Base-by-base conservation (phyloP, 306 rosid genomes). In the Sophora flavescens region DNA sequence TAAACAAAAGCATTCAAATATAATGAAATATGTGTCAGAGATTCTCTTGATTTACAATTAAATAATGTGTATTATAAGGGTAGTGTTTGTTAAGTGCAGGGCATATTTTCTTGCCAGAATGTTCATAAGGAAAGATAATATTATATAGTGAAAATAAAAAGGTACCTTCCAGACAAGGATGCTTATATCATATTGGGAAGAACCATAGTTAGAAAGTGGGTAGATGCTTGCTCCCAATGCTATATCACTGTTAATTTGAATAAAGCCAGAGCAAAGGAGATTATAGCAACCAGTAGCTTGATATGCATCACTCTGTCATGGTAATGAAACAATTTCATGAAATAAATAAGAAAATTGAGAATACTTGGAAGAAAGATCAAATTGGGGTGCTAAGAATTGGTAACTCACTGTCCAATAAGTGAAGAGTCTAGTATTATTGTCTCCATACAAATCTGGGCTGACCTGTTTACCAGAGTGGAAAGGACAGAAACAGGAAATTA, bases 241-340 rank as follows among this genome's bases (percentile, higher is more conserved):
- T 66, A 88, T 83, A 51, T 81, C 70, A 84, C 42, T 83, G 86
- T 68, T 85, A 75, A 84, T 72, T 83, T 88, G 91, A 78, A 88
- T 51, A 68, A 88, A 88, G 47, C 91, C 91, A 51, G 86, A 78
- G 72, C 91, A 88, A 62, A 83, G 86, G 28, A 88, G 87, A 72
- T 88, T 88, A 53, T 88, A 88, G 78, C 91, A 88, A 63, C 91
- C 91, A 6, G 91, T 88, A 12, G 87, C 87, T 85, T 85, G 87
- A 83, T 88, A 88, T 36, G 87, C 87, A 78, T 88, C 91, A 75
- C 87, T 88, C 91, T 88, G 83, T 58, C 78, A 80, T 8, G 52
- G 12, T 79, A 64, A 60, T 54, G 22, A 52, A 70, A 68, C 13
- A 62, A 36, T 15, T 64, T 22, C 41, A 82, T 47, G 22, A 80